Evolutionary conservation across 192 early-diverging fungal species (phyloP).

Genomic region (Coemansia sp.): DNA sequence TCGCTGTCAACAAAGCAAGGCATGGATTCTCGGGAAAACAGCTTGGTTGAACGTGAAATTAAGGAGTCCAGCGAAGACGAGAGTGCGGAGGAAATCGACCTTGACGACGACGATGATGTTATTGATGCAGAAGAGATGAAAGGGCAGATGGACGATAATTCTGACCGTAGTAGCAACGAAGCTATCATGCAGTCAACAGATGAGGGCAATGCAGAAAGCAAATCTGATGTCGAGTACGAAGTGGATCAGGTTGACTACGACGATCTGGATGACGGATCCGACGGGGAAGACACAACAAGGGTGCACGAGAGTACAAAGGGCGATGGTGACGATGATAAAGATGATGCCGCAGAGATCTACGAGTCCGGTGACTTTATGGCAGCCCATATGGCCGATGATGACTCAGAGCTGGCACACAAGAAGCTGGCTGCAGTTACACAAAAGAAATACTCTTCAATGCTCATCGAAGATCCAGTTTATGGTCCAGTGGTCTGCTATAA

Average conservation of each 20-base stretch:
- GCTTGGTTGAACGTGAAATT: constrained; percentile 8
- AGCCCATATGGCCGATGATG: constrained; percentile 28
- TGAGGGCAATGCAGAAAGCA: constrained; percentile 10
- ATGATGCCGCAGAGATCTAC: constrained; percentile 18
- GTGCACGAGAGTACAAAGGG: constrained; percentile 12
- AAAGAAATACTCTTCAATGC: constrained; percentile 40
- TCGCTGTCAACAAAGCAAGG: constrained; percentile 19
- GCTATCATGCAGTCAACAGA: constrained; percentile 21
- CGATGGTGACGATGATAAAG: constrained; percentile 3
- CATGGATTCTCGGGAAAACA: not conserved
- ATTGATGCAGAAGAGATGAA: constrained; percentile 3
- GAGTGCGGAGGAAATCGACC: not conserved
- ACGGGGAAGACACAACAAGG: not conserved
- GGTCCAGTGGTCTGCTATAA: constrained; percentile 36
- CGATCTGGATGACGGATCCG: constrained; percentile 9
- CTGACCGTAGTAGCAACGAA: not conserved
- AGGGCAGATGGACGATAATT: constrained; percentile 4
- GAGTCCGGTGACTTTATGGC: constrained; percentile 46
- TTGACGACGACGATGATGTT: constrained; percentile 18
- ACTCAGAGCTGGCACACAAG: constrained; percentile 35
- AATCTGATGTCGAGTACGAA: constrained; percentile 19
- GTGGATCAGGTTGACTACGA: constrained; percentile 30
- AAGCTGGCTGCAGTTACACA: constrained; percentile 40
- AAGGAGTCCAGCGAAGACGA: constrained; percentile 12
- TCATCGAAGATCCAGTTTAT: constrained; percentile 38